phyloP scores from a whole-genome alignment of 495 filamentous ascomycete species.

The Penicillium atrosanguineum region DNA sequence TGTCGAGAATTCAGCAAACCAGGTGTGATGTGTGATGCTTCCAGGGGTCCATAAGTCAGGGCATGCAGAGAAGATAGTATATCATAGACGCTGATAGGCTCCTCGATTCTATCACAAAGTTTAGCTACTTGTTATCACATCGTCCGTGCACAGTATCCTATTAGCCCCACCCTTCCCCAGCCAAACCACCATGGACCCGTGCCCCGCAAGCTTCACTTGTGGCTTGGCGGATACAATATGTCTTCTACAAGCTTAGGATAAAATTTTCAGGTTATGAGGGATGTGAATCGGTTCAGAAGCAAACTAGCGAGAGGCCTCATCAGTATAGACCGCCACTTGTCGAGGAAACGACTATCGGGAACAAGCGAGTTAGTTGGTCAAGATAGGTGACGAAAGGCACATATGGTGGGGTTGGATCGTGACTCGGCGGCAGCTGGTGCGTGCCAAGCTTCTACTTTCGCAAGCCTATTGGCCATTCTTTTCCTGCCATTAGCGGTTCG shows the following conservation, averaged over 20 bases:
- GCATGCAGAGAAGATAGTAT: neutral
- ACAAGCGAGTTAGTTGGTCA: too few species aligned
- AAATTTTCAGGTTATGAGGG: too few species aligned
- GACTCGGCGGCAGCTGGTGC: conserved; percentile 5
- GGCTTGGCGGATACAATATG: too few species aligned
- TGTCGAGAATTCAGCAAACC: neutral
- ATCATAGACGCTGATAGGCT: neutral
- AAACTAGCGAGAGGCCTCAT: neutral
- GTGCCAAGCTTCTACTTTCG: conserved; percentile 17
- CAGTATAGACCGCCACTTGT: too few species aligned
- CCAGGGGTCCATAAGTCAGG: neutral
- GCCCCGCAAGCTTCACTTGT: too few species aligned
- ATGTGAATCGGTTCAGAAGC: neutral
- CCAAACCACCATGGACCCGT: too few species aligned
- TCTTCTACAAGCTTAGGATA: too few species aligned
- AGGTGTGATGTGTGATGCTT: neutral
- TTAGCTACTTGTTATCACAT: conserved; percentile 5
- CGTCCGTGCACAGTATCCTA: neutral
- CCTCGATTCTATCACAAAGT: neutral
- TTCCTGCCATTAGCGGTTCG: neutral
- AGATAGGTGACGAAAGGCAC: neutral
- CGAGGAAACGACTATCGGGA: too few species aligned
- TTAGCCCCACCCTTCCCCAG: too few species aligned
- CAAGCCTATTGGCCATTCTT: conserved; percentile 1
- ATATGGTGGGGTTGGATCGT: conserved; percentile 3